Percentiles rank a stretch among this genome's conserved stretches.
Conservation (phyloP, 2,329 filamentous ascomycete genomes). For the Phoma sp. region DNA sequence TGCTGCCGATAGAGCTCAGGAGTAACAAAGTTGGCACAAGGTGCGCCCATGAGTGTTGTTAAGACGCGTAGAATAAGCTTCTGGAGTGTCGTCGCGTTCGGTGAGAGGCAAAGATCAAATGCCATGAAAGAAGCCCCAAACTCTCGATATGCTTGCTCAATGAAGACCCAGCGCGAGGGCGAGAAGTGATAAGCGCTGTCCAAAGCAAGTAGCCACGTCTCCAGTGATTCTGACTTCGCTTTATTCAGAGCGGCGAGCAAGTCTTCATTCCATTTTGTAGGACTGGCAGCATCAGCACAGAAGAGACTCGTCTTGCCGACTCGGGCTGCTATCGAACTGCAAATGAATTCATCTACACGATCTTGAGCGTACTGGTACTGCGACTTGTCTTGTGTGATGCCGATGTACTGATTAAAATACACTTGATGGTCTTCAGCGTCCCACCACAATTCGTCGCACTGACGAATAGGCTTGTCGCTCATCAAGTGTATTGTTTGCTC, state of each 20-base stretch:
- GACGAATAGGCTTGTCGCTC: slow-evolving; percentile 19
- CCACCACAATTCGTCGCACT: slow-evolving; percentile 27
- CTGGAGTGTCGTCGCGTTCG: slow-evolving; percentile 25
- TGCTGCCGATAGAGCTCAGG: slow-evolving; percentile 54
- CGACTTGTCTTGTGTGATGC: slow-evolving; percentile 58
- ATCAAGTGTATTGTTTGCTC: slow-evolving; percentile 61
- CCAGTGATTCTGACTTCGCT: slow-evolving; percentile 7
- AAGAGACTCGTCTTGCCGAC: slow-evolving; percentile 49
- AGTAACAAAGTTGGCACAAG: slow-evolving; percentile 58
- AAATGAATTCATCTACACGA: slow-evolving; percentile 18
- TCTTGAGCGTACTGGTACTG: slow-evolving; percentile 52
- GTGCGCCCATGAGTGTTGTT: slow-evolving; percentile 57
- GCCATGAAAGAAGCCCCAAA: slow-evolving; percentile 61
- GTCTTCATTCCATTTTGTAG: slow-evolving; percentile 50
- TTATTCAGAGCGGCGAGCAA: slow-evolving; percentile 24
- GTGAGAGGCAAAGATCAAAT: slow-evolving; percentile 58
- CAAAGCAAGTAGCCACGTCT: slow-evolving; percentile 62
- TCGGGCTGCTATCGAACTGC: not conserved
- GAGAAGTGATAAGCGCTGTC: slow-evolving; percentile 65
- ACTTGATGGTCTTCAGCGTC: slow-evolving; percentile 8
- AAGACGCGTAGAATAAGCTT: slow-evolving; percentile 50
- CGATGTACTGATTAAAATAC: slow-evolving; percentile 53
- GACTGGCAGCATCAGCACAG: slow-evolving; percentile 58
- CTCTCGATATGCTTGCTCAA: slow-evolving; percentile 50
- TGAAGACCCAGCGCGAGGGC: slow-evolving; percentile 58